Evolutionary conservation across 768 basidiomycete genomes (phyloP), one percentile per base, ranked within the genome.

Genomic region (Dioszegia aurantiaca): DNA sequence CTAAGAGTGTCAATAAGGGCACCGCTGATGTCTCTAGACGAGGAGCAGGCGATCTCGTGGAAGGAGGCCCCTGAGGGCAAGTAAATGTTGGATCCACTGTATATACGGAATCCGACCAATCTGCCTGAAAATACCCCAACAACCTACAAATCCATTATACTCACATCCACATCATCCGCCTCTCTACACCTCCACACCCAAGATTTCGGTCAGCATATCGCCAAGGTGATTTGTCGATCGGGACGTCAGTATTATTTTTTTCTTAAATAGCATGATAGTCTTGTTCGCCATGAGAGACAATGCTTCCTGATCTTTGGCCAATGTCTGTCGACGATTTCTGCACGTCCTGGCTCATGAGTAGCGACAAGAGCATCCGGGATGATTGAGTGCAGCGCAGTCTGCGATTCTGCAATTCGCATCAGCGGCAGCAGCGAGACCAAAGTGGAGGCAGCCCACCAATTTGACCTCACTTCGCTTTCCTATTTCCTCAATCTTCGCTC

Each of bases 1-100:
- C n/a, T 17, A 42, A 17, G 40, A 26, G 9, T 40, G 8, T n/a
- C n/a, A n/a, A n/a, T n/a, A n/a, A n/a, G 23, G 21, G 19, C 8
- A 14, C 24, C 30, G 56, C 61, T 69, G 42, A 61, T 37, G 21
- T 14, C 2, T 16, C 14, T 46, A 73, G 72, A 64, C 61, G 91
- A 97, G 80, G 92, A 95, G 80, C 86, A 87, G 82, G 86, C 88
- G 63, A 87, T 94, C 73, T 86, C 89, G 67, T 84, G 54, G 79
- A 94, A 97, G 84, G 91, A 93, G 78, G 87, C 88, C 55, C 89
- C 90, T 64, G 86, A 87, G 80, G 82, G 81, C n/a, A 61, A 59
- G 44, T 69, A 69, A 62, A 43, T 30, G 57, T 27, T 39, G 33
- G 31, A 52, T 33, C 33, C 33, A 33, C 6, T 14, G 33, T 33